Base-by-base conservation (phyloP, 2,329 filamentous ascomycete genomes). In the Stagonosporopsis tanaceti region DNA sequence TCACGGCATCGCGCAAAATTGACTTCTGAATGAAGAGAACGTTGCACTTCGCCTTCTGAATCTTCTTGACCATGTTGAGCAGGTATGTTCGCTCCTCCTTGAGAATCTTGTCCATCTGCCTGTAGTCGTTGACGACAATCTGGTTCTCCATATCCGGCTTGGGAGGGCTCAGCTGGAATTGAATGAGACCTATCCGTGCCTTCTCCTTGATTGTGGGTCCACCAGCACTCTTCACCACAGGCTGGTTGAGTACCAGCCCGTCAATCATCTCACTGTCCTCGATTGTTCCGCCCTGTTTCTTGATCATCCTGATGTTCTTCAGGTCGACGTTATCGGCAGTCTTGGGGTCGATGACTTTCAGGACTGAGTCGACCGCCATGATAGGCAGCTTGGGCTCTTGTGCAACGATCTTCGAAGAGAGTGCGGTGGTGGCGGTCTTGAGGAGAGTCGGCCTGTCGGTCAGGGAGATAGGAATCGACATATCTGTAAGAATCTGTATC, bases 141-240 rank as follows among this genome's bases (percentile, higher is more conserved):
- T 96, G 95, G 81, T 99, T 99, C 83, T 99, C 95, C 95, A 99
- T 99, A 78, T 99, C 95, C 68, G 95, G 95, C 81, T 99, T 99
- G 2, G 95, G 95, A 44, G 95, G 94, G 79, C 93, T 97, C 69
- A 99, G 88, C 80, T 99, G 95, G 85, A 99, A 99, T 77, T 99
- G 95, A 67, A 99, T 98, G 61, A 99, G 84, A 65, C 91, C 95
- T 80, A 99, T 99, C 81, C 85, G 90, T 63, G 95, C 95, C 86
- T 99, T 99, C 80, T 99, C 95, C 84, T 98, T 96, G 72, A 93
- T 87, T 68, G 88, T 86, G 51, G 95, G 94, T 6, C 95, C 95
- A 71, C 93, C 91, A 28, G 92, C 93, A 74, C 89, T 93, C 86
- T 99, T 99, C 74, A 98, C 86, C 39, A 97, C 93, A 30, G 89